Evolutionary conservation across 495 filamentous ascomycete genomes (phyloP).

Genomic region (Neurospora cerealis): DNA sequence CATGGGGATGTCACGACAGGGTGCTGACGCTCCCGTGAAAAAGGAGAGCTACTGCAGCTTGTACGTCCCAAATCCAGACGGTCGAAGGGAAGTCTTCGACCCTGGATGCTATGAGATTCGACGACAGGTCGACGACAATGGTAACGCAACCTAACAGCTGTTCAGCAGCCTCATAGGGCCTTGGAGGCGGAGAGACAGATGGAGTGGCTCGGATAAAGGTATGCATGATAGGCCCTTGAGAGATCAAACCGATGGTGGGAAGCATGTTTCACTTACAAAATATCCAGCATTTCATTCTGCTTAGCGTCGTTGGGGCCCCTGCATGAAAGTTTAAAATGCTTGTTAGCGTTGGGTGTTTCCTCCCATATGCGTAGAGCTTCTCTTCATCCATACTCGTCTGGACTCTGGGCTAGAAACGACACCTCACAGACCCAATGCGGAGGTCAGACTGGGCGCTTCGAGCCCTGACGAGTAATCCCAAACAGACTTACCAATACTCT

Average conservation of each 20-base stretch:
- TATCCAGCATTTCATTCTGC: conserved; percentile 31
- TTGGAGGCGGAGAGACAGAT: conserved; percentile 28
- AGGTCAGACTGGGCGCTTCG: too few relatives aligned
- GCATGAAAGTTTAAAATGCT: neutral
- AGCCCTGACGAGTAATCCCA: neutral
- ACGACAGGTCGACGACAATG: conserved; percentile 42
- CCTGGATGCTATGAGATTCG: conserved; percentile 65
- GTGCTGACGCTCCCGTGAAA: conserved; percentile 55
- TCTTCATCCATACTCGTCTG: neutral
- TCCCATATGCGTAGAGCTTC: neutral
- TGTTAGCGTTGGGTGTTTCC: neutral
- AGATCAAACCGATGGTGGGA: neutral
- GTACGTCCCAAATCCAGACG: conserved; percentile 76
- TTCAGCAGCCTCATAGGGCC: conserved; percentile 25
- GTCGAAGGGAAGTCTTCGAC: conserved; percentile 69
- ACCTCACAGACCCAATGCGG: too few relatives aligned
- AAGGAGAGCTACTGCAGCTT: conserved; percentile 47
- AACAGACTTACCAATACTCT: conserved; percentile 13
- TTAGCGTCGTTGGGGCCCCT: conserved; percentile 31
- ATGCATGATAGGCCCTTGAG: conserved; percentile 28
- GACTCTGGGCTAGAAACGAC: too few relatives aligned
- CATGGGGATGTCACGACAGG: conserved; percentile 57
- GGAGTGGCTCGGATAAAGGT: conserved; percentile 34
- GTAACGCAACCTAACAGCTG: conserved; percentile 30
- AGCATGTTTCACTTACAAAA: conserved; percentile 17